These are phyloP conservation scores for Penicillium frequentans DNA, from an alignment of 2,329 filamentous ascomycete genomes.

Conservation along the genomic window DNA sequence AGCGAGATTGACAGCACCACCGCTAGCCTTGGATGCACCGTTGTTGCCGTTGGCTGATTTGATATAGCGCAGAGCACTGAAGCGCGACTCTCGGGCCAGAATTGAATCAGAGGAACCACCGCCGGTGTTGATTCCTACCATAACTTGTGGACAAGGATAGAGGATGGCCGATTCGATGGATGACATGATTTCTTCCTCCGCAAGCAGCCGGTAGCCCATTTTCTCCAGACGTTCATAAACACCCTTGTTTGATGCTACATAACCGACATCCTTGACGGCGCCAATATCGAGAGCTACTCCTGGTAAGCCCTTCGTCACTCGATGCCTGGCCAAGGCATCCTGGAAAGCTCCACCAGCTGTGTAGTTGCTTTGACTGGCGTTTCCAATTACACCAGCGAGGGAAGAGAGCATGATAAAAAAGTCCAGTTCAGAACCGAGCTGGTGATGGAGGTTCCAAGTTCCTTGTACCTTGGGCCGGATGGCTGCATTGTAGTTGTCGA, in stretches of 20 bases:
- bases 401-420: conserved; percentile 14
- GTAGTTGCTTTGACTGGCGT: conserved; percentile 5
- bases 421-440: conserved; percentile 2
- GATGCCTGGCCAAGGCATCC: conserved; percentile 6
- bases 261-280: conserved; percentile 4
- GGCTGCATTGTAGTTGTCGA: not conserved
- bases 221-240: not conserved
- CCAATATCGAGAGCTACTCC: conserved; percentile 2
- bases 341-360: conserved; percentile 5
- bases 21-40: not conserved
- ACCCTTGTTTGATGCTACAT: not conserved
- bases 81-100: not conserved
- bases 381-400: conserved; percentile 1
- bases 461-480: not conserved
- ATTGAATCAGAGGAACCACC: not conserved
- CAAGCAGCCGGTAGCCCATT: not conserved
- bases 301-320: not conserved
- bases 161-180: not conserved
- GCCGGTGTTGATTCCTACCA: not conserved
- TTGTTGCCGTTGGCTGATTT: not conserved
- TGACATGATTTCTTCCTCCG: not conserved
- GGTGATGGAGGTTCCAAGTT: conserved; percentile 6
- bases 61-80: not conserved
- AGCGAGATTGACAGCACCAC: not conserved
- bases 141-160: not conserved